Conservation (phyloP, 2,329 filamentous ascomycete species). For the Macrophomina phaseolina region DNA sequence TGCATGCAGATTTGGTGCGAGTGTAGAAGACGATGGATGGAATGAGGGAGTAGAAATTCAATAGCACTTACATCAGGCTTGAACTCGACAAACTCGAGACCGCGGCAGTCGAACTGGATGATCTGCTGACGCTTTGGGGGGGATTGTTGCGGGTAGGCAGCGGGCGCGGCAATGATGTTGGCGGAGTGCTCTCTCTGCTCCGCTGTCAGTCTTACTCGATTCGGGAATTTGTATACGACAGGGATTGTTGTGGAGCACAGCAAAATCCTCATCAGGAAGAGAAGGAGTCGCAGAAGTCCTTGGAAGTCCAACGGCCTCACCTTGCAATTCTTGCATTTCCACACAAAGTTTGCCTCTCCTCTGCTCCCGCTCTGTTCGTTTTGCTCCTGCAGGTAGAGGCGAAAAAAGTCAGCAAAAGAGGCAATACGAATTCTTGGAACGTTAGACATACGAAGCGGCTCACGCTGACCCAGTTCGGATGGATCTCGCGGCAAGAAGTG, state of each 20-base stretch:
- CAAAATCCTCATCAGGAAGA: background rate
- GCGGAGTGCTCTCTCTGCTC: conserved; percentile 81
- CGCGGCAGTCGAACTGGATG: conserved; percentile 90
- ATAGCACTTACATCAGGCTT: conserved; percentile 73
- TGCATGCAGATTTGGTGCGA: no score
- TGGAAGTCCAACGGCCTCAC: conserved; percentile 53
- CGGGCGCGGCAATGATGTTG: conserved; percentile 76
- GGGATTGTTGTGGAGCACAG: background rate
- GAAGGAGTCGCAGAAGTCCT: no score
- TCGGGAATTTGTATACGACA: conserved; percentile 24
- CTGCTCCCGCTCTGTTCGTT: conserved; percentile 92
- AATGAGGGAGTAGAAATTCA: no score
- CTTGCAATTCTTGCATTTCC: conserved; percentile 98
- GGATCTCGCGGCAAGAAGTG: conserved; percentile 92
- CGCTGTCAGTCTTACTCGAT: conserved; percentile 11
- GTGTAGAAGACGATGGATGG: background rate
- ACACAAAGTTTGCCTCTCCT: conserved; percentile 99
- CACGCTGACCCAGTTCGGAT: conserved; percentile 84
- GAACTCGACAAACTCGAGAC: conserved; percentile 90
- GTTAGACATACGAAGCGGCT: conserved; percentile 77
- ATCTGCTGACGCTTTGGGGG: conserved; percentile 79
- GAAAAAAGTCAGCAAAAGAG: background rate
- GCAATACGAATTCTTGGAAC: background rate
- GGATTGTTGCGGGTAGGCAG: conserved; percentile 71
- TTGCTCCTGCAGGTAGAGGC: conserved; percentile 65